phyloP scores from a whole-genome alignment of 2,329 filamentous ascomycete species.

The Talaromyces pinophilus region DNA sequence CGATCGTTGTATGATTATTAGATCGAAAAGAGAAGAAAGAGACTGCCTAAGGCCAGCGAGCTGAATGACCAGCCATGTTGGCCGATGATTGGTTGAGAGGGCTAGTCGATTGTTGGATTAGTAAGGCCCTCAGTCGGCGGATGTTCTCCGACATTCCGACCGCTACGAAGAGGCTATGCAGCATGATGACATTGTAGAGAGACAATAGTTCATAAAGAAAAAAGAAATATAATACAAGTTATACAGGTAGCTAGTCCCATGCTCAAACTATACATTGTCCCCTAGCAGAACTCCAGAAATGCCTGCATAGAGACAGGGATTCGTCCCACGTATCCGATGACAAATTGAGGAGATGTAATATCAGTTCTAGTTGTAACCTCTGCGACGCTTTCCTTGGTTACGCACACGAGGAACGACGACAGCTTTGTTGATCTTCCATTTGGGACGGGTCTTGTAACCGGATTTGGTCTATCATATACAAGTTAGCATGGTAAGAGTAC shows the following conservation, averaged over 20 bases:
- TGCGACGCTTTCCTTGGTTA: constrained; percentile 85
- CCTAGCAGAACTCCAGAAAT: constrained; percentile 15
- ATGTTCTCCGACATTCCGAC: constrained; percentile 7
- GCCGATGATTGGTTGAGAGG: background rate
- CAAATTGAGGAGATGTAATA: background rate
- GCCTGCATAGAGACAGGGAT: background rate
- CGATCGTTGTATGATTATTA: background rate
- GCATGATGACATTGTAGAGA: background rate
- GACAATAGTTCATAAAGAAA: background rate
- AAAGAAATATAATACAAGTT: constrained; percentile 16
- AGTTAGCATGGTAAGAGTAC: constrained; percentile 21
- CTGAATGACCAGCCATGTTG: background rate
- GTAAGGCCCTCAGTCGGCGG: background rate
- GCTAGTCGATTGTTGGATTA: background rate
- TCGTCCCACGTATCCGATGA: background rate
- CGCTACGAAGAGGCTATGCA: background rate
- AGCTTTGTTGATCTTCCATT: constrained; percentile 87
- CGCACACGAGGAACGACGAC: constrained; percentile 80
- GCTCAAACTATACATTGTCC: constrained; percentile 5
- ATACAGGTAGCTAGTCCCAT: constrained; percentile 15
- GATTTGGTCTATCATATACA: constrained; percentile 51
- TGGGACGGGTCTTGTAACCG: constrained; percentile 83
- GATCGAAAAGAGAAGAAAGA: background rate
- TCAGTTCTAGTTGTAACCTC: constrained; percentile 58
- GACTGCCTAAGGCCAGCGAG: constrained; percentile 1